A percentile compares a stretch with the other conserved stretches of the same genome.
These are phyloP conservation scores for Starmera stellimalicola DNA, from an alignment of 1,139 yeast species.

Conservation along the genomic window DNA sequence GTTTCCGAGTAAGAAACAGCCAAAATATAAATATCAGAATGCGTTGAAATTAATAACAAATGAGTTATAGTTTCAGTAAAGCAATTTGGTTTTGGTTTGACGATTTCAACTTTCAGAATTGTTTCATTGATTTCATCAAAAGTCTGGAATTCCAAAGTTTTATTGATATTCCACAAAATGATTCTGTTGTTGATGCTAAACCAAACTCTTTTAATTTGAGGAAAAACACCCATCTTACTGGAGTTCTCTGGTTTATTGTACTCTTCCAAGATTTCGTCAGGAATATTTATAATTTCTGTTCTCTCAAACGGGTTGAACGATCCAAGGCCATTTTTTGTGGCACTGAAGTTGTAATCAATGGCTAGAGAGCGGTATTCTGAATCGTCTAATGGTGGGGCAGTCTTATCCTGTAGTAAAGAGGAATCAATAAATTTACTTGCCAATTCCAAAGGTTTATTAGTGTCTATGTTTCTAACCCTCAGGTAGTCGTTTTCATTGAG, in stretches of 20 bases:
- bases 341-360: constrained; percentile 30
- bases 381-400: constrained; percentile 31
- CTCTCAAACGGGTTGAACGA: constrained; percentile 73
- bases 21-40: constrained; percentile 66
- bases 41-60: constrained; percentile 69
- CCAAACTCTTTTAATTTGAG: constrained; percentile 83
- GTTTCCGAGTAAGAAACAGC: constrained; percentile 53
- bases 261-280: constrained; percentile 76
- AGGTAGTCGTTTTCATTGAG: constrained; percentile 14
- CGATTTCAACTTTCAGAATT: constrained; percentile 66
- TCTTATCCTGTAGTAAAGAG: constrained; percentile 26
- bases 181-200: constrained; percentile 74
- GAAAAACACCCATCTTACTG: constrained; percentile 76
- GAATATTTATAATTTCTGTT: constrained; percentile 59
- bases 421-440: constrained; percentile 32
- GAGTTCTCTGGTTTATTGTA: constrained; percentile 53
- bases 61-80: constrained; percentile 73
- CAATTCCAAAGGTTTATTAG: constrained; percentile 24
- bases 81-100: constrained; percentile 69
- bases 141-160: constrained; percentile 58
- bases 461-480: constrained; percentile 11
- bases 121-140: constrained; percentile 79
- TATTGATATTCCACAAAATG: constrained; percentile 69
- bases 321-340: constrained; percentile 29
- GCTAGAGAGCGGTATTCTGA: constrained; percentile 30